These are phyloP conservation scores for Phialemoniopsis sp. DNA, from an alignment of 2,329 filamentous ascomycete genomes.

Conservation along the genomic window DNA sequence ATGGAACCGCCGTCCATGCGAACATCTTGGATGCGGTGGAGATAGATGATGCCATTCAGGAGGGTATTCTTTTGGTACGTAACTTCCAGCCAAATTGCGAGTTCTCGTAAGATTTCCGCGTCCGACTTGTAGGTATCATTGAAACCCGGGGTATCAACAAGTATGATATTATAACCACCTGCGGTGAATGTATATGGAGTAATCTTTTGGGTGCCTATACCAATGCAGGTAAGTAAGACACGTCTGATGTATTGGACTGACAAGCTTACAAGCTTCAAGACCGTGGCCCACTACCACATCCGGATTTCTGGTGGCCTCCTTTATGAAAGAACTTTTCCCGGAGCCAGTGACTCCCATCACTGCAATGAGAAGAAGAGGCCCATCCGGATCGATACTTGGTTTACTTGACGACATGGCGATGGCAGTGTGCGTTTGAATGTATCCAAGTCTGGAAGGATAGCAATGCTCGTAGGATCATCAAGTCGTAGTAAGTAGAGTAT, in stretches of 20 bases:
- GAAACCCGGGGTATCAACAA: conserved; percentile 41
- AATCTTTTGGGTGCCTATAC: no score
- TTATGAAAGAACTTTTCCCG: neutral
- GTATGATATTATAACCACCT: conserved; percentile 18
- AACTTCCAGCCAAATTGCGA: conserved; percentile 28
- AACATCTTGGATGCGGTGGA: conserved; percentile 36
- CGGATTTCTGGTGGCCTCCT: neutral
- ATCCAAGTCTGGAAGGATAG: no score
- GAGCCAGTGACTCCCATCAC: neutral
- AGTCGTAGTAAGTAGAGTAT: no score
- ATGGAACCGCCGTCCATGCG: conserved; percentile 31
- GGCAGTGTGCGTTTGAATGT: no score
- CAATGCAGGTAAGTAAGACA: neutral
- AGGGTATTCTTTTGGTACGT: conserved; percentile 25
- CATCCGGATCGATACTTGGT: no score
- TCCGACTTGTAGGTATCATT: conserved; percentile 36
- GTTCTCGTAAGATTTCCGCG: conserved; percentile 32
- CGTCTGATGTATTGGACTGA: neutral
- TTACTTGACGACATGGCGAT: no score
- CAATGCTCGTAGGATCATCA: no score
- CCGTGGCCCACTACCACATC: neutral
- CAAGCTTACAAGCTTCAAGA: neutral
- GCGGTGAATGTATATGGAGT: no score
- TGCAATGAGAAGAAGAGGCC: neutral
- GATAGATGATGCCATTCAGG: conserved; percentile 38